Evolutionary conservation across 164 flowering plant species (phyloP).

Genomic region (Pachysandra terminalis): DNA sequence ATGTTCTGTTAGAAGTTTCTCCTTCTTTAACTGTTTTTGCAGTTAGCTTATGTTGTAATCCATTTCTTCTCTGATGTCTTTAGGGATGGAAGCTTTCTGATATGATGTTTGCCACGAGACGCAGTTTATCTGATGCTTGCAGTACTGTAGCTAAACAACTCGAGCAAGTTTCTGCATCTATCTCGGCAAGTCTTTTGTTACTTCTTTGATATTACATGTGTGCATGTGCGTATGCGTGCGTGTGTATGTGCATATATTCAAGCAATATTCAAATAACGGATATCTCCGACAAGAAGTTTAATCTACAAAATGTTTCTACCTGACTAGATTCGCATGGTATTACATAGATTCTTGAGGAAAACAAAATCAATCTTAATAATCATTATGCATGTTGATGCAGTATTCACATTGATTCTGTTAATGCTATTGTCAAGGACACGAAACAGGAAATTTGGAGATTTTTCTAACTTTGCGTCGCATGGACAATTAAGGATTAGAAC

Average conservation of each 20-base stretch:
- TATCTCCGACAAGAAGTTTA: too few relatives aligned
- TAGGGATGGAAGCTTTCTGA: conserved; percentile 98
- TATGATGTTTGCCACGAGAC: conserved; percentile 88
- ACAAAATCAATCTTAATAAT: background rate
- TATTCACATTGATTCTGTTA: background rate
- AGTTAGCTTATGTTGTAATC: background rate
- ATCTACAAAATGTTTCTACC: too few relatives aligned
- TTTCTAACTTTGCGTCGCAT: too few relatives aligned
- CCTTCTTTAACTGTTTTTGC: background rate
- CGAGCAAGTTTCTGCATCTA: conserved; percentile 67
- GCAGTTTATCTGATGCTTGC: conserved; percentile 76
- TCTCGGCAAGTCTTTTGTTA: conserved; percentile 58
- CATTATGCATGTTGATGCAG: background rate
- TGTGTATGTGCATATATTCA: too few relatives aligned
- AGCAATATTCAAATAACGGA: too few relatives aligned
- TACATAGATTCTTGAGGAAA: background rate
- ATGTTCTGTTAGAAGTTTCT: background rate
- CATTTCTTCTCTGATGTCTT: conserved; percentile 12
- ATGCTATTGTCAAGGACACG: background rate
- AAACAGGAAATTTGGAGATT: background rate
- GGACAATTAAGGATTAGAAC: too few relatives aligned
- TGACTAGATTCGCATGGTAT: too few relatives aligned
- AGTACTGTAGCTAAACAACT: conserved; percentile 58
- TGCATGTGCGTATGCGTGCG: too few relatives aligned
- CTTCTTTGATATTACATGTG: too few relatives aligned